phyloP scores from a whole-genome alignment of 2,329 filamentous ascomycete genomes.

The Penicillium rolfsii region DNA sequence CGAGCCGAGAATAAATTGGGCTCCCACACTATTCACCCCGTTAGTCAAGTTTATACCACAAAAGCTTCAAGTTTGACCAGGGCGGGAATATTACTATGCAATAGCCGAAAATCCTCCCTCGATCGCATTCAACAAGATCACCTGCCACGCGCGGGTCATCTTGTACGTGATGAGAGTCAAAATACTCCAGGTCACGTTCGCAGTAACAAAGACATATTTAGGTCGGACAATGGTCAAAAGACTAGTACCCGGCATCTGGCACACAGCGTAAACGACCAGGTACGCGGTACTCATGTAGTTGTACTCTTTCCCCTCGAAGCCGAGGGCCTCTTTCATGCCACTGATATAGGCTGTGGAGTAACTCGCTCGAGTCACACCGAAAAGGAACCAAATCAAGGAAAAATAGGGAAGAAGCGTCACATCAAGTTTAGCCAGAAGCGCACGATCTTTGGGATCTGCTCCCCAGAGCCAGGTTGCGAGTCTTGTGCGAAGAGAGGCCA shows the following conservation, averaged over 20 bases:
- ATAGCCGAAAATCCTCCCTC: conserved; percentile 52
- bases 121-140: conserved; percentile 51
- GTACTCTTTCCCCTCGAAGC: conserved; percentile 46
- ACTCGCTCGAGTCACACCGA: conserved; percentile 51
- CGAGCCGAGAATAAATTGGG: conserved; percentile 51
- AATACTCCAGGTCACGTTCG: conserved; percentile 51
- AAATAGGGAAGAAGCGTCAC: conserved; percentile 51
- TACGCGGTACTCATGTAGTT: conserved; percentile 47
- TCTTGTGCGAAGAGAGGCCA: conserved; percentile 12
- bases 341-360: conserved; percentile 51
- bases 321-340: conserved; percentile 46
- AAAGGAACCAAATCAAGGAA: conserved; percentile 54
- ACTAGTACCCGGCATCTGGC: conserved; percentile 51
- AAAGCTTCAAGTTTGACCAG: too few species aligned
- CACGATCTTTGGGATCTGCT: conserved; percentile 18
- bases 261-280: conserved; percentile 50
- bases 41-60: neutral
- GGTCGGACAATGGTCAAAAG: conserved; percentile 43
- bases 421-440: conserved; percentile 45
- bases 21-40: conserved; percentile 39
- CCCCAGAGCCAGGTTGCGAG: conserved; percentile 23
- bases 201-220: conserved; percentile 49
- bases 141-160: conserved; percentile 49
- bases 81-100: conserved; percentile 43
- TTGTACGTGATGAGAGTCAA: conserved; percentile 51